phyloP scores from a whole-genome alignment of 257 asterid genomes.

The Ophiorrhiza pumila region DNA sequence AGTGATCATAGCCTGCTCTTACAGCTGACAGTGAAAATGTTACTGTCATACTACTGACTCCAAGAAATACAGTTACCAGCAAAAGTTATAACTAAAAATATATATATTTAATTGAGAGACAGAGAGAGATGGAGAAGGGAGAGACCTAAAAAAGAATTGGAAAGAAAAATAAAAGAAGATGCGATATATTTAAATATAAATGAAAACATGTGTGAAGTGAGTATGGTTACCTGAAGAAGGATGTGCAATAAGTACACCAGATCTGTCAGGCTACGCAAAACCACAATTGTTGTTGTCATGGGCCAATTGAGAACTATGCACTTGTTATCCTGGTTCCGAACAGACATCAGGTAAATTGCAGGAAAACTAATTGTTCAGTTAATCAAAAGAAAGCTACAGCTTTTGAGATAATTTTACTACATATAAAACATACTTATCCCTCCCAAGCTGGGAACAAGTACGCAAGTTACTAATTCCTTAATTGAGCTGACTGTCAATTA shows the following conservation, averaged over 20 bases:
- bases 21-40: not conserved
- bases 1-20: not conserved
- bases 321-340: slow-evolving; percentile 46
- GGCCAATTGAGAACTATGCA: slow-evolving; percentile 64
- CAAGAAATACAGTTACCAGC: not conserved
- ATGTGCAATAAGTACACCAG: slow-evolving; percentile 67
- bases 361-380: slow-evolving; percentile 6
- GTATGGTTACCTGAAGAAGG: slow-evolving; percentile 68
- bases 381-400: not conserved
- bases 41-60: not conserved
- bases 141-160: not conserved
- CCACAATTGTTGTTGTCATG: slow-evolving; percentile 49
- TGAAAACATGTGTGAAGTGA: too few species aligned
- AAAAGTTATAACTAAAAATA: too few species aligned
- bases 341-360: slow-evolving; percentile 10
- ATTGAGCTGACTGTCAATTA: not conserved
- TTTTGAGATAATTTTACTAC: not conserved
- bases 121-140: not conserved
- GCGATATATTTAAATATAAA: too few species aligned
- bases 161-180: too few species aligned
- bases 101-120: too few species aligned
- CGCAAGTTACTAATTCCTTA: not conserved
- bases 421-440: not conserved
- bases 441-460: not conserved
- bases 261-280: slow-evolving; percentile 73